Evolutionary conservation across 2,329 filamentous ascomycete species (phyloP).

Genomic region (Ophiostoma quercus): DNA sequence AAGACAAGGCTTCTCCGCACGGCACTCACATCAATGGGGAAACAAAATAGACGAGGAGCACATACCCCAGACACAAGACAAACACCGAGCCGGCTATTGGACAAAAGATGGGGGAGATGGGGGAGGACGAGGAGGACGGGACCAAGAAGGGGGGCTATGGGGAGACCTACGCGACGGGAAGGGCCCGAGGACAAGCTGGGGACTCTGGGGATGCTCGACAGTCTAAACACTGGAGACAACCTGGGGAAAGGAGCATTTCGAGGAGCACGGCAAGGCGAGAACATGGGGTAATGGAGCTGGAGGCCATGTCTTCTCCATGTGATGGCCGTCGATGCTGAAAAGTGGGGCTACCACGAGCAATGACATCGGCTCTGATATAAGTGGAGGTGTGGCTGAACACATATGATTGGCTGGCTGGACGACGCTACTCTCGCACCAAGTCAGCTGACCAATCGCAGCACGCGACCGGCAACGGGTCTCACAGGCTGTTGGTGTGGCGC

Average conservation of each 20-base stretch:
- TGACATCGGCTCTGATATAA: background rate
- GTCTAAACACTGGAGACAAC: background rate
- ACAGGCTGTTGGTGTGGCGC: background rate
- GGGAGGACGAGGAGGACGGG: background rate
- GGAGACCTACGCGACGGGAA: background rate
- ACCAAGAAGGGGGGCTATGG: background rate
- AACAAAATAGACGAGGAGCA: background rate
- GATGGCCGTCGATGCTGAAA: background rate
- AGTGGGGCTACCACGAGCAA: background rate
- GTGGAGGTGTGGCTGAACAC: background rate
- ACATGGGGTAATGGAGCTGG: conserved; percentile 15
- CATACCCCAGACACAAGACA: background rate
- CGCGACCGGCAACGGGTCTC: background rate
- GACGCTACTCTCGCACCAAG: background rate
- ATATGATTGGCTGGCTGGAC: background rate
- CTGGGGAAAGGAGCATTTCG: background rate
- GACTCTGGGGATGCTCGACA: background rate
- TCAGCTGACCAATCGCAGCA: background rate
- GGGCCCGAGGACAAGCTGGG: background rate
- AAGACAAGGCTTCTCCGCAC: conserved; percentile 2
- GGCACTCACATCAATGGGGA: background rate
- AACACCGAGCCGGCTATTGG: background rate
- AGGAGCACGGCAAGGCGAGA: conserved; percentile 8
- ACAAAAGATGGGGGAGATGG: background rate
- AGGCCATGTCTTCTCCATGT: background rate